Evolutionary conservation across 2,329 filamentous ascomycete genomes (phyloP), one percentile per base, ranked within the genome.

Genomic region (Aureobasidium musti): DNA sequence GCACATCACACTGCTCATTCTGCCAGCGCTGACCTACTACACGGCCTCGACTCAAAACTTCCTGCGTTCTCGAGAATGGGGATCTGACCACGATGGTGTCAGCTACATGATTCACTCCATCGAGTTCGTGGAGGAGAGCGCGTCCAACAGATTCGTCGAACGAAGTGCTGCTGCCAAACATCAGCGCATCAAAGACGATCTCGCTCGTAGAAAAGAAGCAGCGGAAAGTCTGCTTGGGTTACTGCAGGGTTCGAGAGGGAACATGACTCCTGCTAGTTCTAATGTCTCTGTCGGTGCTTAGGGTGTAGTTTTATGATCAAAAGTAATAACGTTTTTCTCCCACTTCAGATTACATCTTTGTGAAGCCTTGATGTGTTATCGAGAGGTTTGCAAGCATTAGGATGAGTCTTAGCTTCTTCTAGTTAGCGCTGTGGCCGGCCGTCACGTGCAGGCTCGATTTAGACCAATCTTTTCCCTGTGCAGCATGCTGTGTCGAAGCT

Each of bases 21-120:
- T 98, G 0, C 95, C 94, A 0, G 83, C 86, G 0, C 81, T 99
- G 3, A 84, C 91, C 69, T 87, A 87, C 68, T 99, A 98, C 74
- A 82, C 86, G 0, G 86, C 88, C 6, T 89, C 87, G 0, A 89
- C 89, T 0, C 85, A 91, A 50, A 92, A 90, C 73, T 94, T 94
- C 3, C 86, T 99, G 66, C 88, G 87, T 71, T 96, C 91, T 70
- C 87, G 92, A 33, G 87, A 89, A 68, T 97, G 92, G 83, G 89
- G 87, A 7, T 85, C 84, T 28, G 83, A 80, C 30, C 92, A 97
- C 74, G 92, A 96, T 71, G 93, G 93, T 2, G 86, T 97, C 76
- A 97, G 92, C 75, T 98, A 91, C 78, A 92, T 90, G 83, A 86
- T 99, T 56, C 83, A 88, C 68, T 87, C 87, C 63, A 85, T 97